These are phyloP conservation scores for Rhododendron mucronatum DNA, from an alignment of 148 eudicot genomes.

Conservation along the genomic window DNA sequence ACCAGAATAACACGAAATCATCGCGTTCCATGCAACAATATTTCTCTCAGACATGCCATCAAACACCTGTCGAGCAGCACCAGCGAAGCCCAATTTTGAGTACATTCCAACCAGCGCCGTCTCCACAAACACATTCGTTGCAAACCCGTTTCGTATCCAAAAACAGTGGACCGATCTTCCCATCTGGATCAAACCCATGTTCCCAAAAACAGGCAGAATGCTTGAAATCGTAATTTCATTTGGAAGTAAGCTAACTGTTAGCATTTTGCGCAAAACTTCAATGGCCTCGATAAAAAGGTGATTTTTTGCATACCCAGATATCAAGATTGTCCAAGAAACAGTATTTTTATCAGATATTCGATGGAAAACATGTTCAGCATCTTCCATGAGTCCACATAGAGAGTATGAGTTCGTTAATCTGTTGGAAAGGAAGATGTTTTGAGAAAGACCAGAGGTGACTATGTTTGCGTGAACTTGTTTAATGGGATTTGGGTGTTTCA, in stretches of 20 bases:
- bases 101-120: conserved; percentile 48
- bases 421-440: conserved; percentile 33
- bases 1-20: conserved; percentile 41
- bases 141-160: conserved; percentile 36
- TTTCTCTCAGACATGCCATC: conserved; percentile 46
- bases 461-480: conserved; percentile 40
- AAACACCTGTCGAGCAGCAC: conserved; percentile 38
- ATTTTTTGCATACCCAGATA: conserved; percentile 42
- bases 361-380: conserved; percentile 31
- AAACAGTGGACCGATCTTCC: conserved; percentile 48
- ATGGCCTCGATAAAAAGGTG: conserved; percentile 32
- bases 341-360: conserved; percentile 34
- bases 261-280: conserved; percentile 31
- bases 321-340: conserved; percentile 50
- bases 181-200: conserved; percentile 21
- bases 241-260: conserved; percentile 21
- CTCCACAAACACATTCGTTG: conserved; percentile 40
- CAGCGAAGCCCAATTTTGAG: conserved; percentile 28
- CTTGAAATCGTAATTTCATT: conserved; percentile 44
- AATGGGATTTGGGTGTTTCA: conserved; percentile 23
- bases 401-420: conserved; percentile 38
- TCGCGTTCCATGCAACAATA: conserved; percentile 52
- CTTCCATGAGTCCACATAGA: conserved; percentile 22
- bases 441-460: conserved; percentile 29
- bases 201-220: conserved; percentile 40